Base-by-base conservation (phyloP, 2,329 filamentous ascomycete genomes). In the Tolypocladium endophyticum region DNA sequence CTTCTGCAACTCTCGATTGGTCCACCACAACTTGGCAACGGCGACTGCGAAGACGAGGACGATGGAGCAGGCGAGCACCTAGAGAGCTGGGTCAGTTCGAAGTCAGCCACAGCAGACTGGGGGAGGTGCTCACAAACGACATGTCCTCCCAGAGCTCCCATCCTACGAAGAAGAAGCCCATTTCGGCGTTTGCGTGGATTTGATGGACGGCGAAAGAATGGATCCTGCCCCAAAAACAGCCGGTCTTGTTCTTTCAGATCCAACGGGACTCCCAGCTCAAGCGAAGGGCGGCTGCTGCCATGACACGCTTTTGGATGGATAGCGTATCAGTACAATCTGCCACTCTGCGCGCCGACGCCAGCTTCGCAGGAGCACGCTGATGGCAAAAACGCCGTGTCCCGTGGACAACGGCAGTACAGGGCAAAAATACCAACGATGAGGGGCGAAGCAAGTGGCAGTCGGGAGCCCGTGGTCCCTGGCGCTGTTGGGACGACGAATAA, bases 111-210 rank as follows among this genome's bases (percentile, higher is more conserved):
- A 3, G 16, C 28, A n/a, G 36, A 1, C 16, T 36, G 12, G 16
- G 23, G 28, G 35, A 38, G 38, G 36, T 12, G 38, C 89, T 79
- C 77, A 96, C 92, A 77, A 96, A 90, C 58, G 87, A 89, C 86
- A 96, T 87, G 77, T 96, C 86, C 79, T 94, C 85, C 92, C 92
- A 96, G 67, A 94, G 76, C 66, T 82, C 77, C 92, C 91, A 96
- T 56, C 76, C 79, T 50, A 78, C 68, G 73, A 89, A 90, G 73
- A 91, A 90, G 45, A 68, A 71, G 57, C 64, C 68, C 68, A 73
- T 74, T 20, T 11, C 12, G 25, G 25, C 18, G 36, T 33, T 14
- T 23, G 50, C 4, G 14, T 18, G 28, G 50, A 2, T n/a, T 53
- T 6, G 14, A 35, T 35, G 50, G 28, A 35, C 8, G 6, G 28